These are phyloP conservation scores for Metschnikowia lochheadii DNA, from an alignment of 805 yeast genomes.

Conservation along the genomic window DNA sequence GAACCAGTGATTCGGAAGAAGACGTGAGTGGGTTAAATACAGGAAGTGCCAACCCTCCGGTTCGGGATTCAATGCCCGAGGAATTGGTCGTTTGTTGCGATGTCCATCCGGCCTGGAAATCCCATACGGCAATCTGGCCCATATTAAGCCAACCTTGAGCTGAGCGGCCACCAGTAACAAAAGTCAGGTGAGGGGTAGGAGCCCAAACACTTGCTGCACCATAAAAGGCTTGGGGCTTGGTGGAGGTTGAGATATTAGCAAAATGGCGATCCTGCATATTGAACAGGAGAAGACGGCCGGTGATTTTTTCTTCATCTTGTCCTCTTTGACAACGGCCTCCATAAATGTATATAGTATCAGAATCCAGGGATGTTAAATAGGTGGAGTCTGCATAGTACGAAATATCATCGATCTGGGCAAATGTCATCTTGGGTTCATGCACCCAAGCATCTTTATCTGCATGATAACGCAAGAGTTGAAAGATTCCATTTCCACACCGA, in stretches of 20 bases:
- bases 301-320: constrained; percentile 22
- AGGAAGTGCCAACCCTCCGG: constrained; percentile 51
- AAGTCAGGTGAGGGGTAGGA: constrained; percentile 42
- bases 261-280: constrained; percentile 32
- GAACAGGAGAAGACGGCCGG: constrained; percentile 43
- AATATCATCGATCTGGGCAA: constrained; percentile 23
- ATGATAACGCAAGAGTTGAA: constrained; percentile 23
- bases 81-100: constrained; percentile 33
- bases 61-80: constrained; percentile 48
- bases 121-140: constrained; percentile 73
- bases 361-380: constrained; percentile 37
- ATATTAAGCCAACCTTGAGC: constrained; percentile 64
- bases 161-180: constrained; percentile 66
- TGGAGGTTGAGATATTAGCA: constrained; percentile 42
- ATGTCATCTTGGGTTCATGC: constrained; percentile 15
- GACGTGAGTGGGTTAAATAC: constrained; percentile 34
- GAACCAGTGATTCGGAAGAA: constrained; percentile 24
- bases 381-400: constrained; percentile 35
- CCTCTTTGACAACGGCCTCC: constrained; percentile 42
- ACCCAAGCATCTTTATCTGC: constrained; percentile 20
- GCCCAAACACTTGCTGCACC: constrained; percentile 47
- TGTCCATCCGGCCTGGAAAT: constrained; percentile 63
- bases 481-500: constrained; percentile 26
- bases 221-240: constrained; percentile 54
- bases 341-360: constrained; percentile 45